Evolutionary conservation across 2,329 filamentous ascomycete genomes (phyloP), one percentile per base, ranked within the genome.

Genomic region (Colletotrichum trifolii): DNA sequence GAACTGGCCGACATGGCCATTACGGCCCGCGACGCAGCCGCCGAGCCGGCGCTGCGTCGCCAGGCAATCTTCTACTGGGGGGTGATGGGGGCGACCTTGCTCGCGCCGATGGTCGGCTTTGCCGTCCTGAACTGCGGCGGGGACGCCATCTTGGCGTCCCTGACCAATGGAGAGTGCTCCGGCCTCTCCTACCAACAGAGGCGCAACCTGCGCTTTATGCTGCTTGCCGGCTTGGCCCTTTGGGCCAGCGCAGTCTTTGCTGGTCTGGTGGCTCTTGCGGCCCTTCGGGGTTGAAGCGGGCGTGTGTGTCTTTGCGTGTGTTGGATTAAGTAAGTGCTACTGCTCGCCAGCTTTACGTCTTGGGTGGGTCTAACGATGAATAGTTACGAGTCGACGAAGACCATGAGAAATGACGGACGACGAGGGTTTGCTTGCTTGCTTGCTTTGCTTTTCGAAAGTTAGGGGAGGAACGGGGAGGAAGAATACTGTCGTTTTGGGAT

Each of bases 1-100:
- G 63, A 66, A 48, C 52, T 66, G 38, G 63, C 52, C 33, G 63
- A 56, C 53, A 66, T 66, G 47, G 63, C 63, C 8, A 54, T 43
- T 17, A 60, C 55, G 17, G 38, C 48, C 25, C 34, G 42, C 15
- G 47, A 62, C 47, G 36, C 60, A 1, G 58, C 63, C 42, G 52
- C 58, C 7, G 46, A 34, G 25, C 35, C n/a, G 33, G 63, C 63
- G 59, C 35, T 36, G n/a, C 47, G 36, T 13, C 63, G 63, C 35
- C 60, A 56, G 13, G 48, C 13, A 53, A 40, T 33, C 34, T 66
- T 53, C 53, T 66, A 57, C 59, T 3, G 15, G 35, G 59, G 17
- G 33, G 17, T 39, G 40, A 63, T 66, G 58, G 47, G 35, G 8
- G 17, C 25, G 9, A 47, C 59, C 35, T 15, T 61, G 25, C 13